phyloP scores from a whole-genome alignment of 2,329 filamentous ascomycete genomes.

The Rutstroemia sp. region DNA sequence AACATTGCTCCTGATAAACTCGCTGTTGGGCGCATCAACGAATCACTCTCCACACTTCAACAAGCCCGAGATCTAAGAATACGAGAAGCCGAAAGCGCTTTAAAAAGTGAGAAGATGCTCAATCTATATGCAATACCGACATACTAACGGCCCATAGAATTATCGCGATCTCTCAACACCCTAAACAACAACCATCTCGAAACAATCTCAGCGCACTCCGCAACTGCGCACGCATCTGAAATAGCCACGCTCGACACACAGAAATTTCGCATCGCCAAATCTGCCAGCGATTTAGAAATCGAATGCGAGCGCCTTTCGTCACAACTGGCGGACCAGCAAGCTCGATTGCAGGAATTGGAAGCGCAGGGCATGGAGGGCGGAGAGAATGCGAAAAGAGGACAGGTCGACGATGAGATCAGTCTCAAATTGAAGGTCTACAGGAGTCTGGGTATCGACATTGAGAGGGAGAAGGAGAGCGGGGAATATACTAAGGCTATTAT shows the following conservation, averaged over 20 bases:
- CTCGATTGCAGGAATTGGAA: conserved; percentile 74
- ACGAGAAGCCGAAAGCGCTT: conserved; percentile 56
- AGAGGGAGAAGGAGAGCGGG: conserved; percentile 59
- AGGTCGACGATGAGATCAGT: conserved; percentile 56
- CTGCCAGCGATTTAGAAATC: conserved; percentile 80
- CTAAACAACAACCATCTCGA: conserved; percentile 71
- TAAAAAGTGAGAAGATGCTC: conserved; percentile 45
- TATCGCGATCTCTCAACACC: conserved; percentile 68
- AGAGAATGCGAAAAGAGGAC: conserved; percentile 31
- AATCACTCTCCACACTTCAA: conserved; percentile 75
- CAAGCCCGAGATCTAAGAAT: conserved; percentile 75
- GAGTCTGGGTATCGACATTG: conserved; percentile 82
- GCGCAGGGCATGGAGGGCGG: conserved; percentile 77
- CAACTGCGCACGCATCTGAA: conserved; percentile 70
- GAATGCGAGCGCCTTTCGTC: conserved; percentile 87
- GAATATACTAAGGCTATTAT: conserved; percentile 83
- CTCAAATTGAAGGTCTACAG: conserved; percentile 86
- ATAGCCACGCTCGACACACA: conserved; percentile 85
- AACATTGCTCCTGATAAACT: conserved; percentile 84
- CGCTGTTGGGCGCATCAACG: conserved; percentile 74
- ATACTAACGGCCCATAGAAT: conserved; percentile 34
- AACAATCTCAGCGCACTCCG: conserved; percentile 66
- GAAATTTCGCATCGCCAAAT: conserved; percentile 92
- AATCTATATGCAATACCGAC: conserved; percentile 16
- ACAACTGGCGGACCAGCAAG: conserved; percentile 68